Base-by-base conservation (phyloP, 805 yeast genomes). In the Ogataea dorogensis region DNA sequence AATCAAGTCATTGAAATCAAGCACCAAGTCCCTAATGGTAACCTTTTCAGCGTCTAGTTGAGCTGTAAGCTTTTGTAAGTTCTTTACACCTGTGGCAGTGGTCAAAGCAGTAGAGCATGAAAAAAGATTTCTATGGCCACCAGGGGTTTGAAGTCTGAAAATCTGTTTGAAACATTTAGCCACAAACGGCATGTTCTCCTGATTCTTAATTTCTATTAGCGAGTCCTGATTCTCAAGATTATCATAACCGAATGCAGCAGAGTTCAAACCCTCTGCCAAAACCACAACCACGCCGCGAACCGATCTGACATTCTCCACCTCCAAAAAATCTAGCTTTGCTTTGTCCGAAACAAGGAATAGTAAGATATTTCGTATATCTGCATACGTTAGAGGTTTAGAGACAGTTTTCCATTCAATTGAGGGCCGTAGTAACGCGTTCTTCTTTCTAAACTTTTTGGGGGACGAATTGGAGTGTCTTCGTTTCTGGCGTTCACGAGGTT, bases 231-330 rank as follows among this genome's bases (percentile, higher is more conserved):
- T 36, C 25, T 42, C 12, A 15, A 51, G 32, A 27, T 20, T 24
- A 7, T 42, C 35, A 29, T 46, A 40, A 0, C 72, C 71, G 47
- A 78, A 74, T 41, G 73, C 71, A 3, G 56, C 49, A 2, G 64
- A 55, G 10, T 68, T 62, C 9, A 88, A 55, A 0, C 95, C 95
- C 0, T 93, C 86, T 4, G 77, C 72, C 33, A 79, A 63, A 4
- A 85, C 56, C 16, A 77, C 61, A 0, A 83, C 77, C 2, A 81
- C 70, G 40, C 74, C 76, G n/a, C 67, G 54, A 2, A 85, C 62
- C 3, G 66, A 57, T 14, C 54, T 49, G 31, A 74, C 61, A 44
- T 81, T 79, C 2, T 51, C 60, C 5, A 83, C 48, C 12, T 62
- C 58, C n/a, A 73, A 46, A 77, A 79, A 77, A 9, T 57, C 55